phyloP scores from a whole-genome alignment of 768 basidiomycete genomes.

The Phaeolepiota aurea region DNA sequence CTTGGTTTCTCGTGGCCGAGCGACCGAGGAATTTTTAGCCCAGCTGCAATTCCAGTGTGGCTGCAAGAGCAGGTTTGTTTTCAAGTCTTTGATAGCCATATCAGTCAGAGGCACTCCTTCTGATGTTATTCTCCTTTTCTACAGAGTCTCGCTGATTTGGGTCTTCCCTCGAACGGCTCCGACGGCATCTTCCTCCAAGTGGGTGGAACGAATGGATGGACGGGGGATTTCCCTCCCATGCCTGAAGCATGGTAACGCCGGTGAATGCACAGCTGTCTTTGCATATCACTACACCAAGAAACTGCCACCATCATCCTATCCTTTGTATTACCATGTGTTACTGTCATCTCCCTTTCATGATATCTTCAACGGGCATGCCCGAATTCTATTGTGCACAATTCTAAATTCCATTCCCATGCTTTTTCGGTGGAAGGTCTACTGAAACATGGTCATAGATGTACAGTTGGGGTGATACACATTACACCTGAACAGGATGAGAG shows the following conservation, averaged over 20 bases:
- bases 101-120: too few relatives aligned
- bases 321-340: too few relatives aligned
- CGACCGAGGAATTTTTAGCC: constrained; percentile 61
- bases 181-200: constrained; percentile 85
- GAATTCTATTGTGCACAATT: not conserved
- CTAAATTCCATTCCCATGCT: not conserved
- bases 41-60: constrained; percentile 83
- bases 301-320: too few relatives aligned
- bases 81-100: constrained; percentile 1
- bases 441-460: not conserved
- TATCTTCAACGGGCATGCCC: too few relatives aligned
- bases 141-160: constrained; percentile 83
- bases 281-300: too few relatives aligned
- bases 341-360: too few relatives aligned
- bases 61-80: constrained; percentile 76
- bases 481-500: constrained; percentile 1
- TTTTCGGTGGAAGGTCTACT: not conserved
- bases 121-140: constrained; percentile 4
- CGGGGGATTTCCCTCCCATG: constrained; percentile 64
- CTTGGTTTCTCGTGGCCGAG: constrained; percentile 71
- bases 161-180: constrained; percentile 84
- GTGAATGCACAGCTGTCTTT: not conserved
- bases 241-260: constrained; percentile 73
- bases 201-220: constrained; percentile 66
- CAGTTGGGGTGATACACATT: not conserved